Evolutionary conservation across 495 filamentous ascomycete genomes (phyloP), one percentile per base, ranked within the genome.

Genomic region (Pseudoneurospora amorphoporcata): DNA sequence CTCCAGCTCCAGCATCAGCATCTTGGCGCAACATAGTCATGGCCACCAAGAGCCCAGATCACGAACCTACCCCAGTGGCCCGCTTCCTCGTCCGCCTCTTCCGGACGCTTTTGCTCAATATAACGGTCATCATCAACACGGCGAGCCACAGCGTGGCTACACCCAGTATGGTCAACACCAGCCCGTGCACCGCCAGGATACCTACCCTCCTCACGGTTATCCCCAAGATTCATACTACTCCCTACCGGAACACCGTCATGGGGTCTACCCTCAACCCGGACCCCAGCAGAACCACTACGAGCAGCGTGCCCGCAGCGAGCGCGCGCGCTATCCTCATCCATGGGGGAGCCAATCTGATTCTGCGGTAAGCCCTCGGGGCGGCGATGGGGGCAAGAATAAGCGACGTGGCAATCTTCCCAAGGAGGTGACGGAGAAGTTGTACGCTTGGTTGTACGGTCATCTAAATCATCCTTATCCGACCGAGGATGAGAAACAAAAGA

Each of bases 401-500:
- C 74, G 86, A 6, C 79, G 94, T 53, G 94, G 94, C 3, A 97
- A 97, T 75, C 82, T 97, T 17, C 94, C 94, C 23, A 96, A 95
- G 79, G 89, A 92, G 9, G 91, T 92, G 0, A 97, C 94, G 0
- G 91, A 93, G 79, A 90, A 90, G 70, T 85, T 97, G 45, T 88
- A 91, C n/a, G 83, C 86, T 16, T 97, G 94, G 94, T 93, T 95
- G 72, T 78, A 88, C 65, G 86, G 86, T 29, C 92, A 97, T 81
- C 79, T 94, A 5, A 84, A 89, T 39, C 93, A 95, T 77, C 93
- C 94, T 0, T 97, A 97, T 77, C 94, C 94, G 7, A 94, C 89
- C 40, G 94, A 97, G 77, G 94, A 96, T 69, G 92, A 97, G 81
- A 97, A 97, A 83, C 90, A 93, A 76, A 86, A 90, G 76, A 84